These are phyloP conservation scores for Cystofilobasidium macerans DNA, from an alignment of 768 basidiomycete species.

Conservation along the genomic window DNA sequence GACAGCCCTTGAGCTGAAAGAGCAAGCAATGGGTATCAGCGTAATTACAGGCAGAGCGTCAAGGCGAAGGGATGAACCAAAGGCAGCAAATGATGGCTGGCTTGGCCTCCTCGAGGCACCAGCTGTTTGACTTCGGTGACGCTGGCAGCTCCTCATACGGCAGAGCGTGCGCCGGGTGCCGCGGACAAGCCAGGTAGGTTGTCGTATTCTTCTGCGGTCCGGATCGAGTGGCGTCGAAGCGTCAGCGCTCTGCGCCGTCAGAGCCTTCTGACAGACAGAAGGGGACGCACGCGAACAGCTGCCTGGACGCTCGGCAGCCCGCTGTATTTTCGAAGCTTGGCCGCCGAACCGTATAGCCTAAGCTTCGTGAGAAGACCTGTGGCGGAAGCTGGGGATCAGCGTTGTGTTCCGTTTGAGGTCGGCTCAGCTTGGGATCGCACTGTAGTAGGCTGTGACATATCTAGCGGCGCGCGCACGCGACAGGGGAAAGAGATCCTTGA, in stretches of 20 bases:
- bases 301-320: background rate
- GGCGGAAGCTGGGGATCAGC: background rate
- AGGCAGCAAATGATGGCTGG: constrained; percentile 14
- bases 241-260: too few relatives aligned
- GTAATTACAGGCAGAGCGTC: background rate
- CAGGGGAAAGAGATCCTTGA: constrained; percentile 2
- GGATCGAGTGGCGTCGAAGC: background rate
- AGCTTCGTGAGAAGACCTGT: constrained; percentile 13
- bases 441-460: constrained; percentile 19
- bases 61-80: constrained; percentile 1
- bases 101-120: constrained; percentile 10
- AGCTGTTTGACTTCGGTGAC: background rate
- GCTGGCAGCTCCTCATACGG: constrained; percentile 7
- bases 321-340: constrained; percentile 7
- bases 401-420: too few relatives aligned
- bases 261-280: background rate
- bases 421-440: too few relatives aligned
- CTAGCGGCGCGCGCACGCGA: constrained; percentile 4
- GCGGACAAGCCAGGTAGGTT: constrained; percentile 18
- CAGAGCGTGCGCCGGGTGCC: constrained; percentile 13
- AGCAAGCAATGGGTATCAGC: background rate
- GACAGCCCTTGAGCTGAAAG: constrained; percentile 2
- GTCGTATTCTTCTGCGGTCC: constrained; percentile 16
- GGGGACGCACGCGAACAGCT: background rate
- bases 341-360: constrained; percentile 10